Evolutionary conservation across 108 stramenopile species (phyloP).

Genomic region (Cylindrotheca fusiformis): DNA sequence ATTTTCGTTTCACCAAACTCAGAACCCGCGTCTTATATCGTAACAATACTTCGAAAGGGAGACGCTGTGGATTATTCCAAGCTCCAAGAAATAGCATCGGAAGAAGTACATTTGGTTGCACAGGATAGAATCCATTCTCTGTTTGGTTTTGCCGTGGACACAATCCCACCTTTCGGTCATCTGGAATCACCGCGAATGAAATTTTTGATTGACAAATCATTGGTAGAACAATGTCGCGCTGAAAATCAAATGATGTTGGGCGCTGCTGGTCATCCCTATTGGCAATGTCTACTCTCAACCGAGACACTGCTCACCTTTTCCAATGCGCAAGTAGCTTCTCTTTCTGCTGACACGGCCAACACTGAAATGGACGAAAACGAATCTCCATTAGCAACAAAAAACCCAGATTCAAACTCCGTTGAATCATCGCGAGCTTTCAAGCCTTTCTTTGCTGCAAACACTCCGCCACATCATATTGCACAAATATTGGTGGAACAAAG

Average conservation of each 20-base stretch:
- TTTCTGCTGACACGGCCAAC: neutral
- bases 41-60: conserved; percentile 1
- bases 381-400: neutral
- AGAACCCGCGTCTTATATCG: neutral
- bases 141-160: conserved; percentile 16
- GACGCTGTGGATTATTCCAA: conserved; percentile 2
- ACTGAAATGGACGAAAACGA: neutral
- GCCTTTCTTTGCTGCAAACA: conserved; percentile 14
- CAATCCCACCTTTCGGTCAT: conserved; percentile 22
- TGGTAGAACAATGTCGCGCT: conserved; percentile 8
- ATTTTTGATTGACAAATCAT: conserved; percentile 12
- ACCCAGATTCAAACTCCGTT: neutral
- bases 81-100: neutral
- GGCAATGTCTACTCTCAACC: conserved; percentile 16
- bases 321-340: conserved; percentile 2
- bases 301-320: neutral
- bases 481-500: conserved; percentile 9
- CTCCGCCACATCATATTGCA: conserved; percentile 14
- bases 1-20: too few species aligned
- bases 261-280: conserved; percentile 21
- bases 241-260: conserved; percentile 15
- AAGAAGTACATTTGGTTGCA: neutral
- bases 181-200: neutral
- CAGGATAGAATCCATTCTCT: conserved; percentile 2
- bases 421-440: neutral